Evolutionary conservation across 306 rosid genomes (phyloP), one percentile per base, ranked within the genome.

Genomic region (Echinosophora koreensis): DNA sequence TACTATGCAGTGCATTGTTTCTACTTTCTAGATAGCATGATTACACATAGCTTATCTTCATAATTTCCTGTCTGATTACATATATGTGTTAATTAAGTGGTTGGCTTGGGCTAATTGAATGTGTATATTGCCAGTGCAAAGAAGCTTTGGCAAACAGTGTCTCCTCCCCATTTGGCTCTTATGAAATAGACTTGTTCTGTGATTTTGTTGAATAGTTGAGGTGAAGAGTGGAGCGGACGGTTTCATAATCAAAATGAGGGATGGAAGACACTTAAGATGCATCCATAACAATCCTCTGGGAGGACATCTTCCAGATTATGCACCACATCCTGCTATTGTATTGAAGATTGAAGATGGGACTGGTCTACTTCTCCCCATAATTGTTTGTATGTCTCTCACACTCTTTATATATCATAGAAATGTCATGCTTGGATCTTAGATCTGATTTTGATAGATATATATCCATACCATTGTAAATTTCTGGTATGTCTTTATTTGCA

Each of bases 301-400:
- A 47, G 97, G 97, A 28, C 94, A 85, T 86, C 92, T 95, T 66
- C 97, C 99, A 5, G 97, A 95, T 84, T 95, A 95, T 76, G 90
- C 99, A 15, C 99, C 99, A 15, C 99, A 95, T 87, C 97, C 99
- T 28, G 97, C 99, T 38, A 95, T 95, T 66, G 99, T 95, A 5
- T 77, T 95, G 88, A 95, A 92, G 91, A 92, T 95, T 94, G 97
- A 95, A 77, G 97, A 95, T 74, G 97, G 98, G 83, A 92, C 98
- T 11, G 99, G 91, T 46, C 89, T 95, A 77, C 97, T 95, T 88
- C 97, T 95, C 59, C 99, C 99, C 54, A 95, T 95, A 81, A 95
- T 95, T 84, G 99, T 95, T 83, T 95, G 99, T 95, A 92, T 64
- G 99, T 88, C 58, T 35, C 42, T 66, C 78, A 27, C 50, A 30